phyloP scores from a whole-genome alignment of 2,329 filamentous ascomycete species.

The Fusarium ambrosium region DNA sequence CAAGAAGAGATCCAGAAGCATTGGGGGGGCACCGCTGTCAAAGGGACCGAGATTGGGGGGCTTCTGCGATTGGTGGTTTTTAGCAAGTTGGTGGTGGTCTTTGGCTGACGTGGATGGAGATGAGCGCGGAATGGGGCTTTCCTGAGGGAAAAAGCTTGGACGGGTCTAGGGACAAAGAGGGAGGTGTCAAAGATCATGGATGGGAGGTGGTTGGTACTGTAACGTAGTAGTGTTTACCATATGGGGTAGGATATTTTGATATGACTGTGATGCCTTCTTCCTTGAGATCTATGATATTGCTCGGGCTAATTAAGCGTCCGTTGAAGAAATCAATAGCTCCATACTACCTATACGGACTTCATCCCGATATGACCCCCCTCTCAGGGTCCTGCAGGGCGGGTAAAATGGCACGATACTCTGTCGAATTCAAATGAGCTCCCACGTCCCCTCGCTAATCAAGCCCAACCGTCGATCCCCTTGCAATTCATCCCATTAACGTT shows the following conservation, averaged over 20 bases:
- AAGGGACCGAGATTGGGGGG: background rate
- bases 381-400: background rate
- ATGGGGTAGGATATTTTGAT: background rate
- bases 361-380: background rate
- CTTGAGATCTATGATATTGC: background rate
- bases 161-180: conserved; percentile 7
- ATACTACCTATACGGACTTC: background rate
- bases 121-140: conserved; percentile 22
- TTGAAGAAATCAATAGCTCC: background rate
- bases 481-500: background rate
- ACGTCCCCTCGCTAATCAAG: conserved; percentile 35
- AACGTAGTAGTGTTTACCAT: background rate
- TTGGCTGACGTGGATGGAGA: conserved; percentile 27
- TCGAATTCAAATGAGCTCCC: background rate
- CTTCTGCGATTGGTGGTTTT: conserved; percentile 22
- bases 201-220: background rate
- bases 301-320: background rate
- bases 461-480: conserved; percentile 13
- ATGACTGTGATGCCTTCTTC: background rate
- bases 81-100: conserved; percentile 7
- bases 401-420: conserved; percentile 6
- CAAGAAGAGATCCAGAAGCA: conserved; percentile 25
- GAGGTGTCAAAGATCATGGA: conserved; percentile 1
- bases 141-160: conserved; percentile 23
- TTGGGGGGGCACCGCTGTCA: background rate